Conservation (phyloP, 176 grass and related monocot species). For the Bolboschoenus planiculmis region DNA sequence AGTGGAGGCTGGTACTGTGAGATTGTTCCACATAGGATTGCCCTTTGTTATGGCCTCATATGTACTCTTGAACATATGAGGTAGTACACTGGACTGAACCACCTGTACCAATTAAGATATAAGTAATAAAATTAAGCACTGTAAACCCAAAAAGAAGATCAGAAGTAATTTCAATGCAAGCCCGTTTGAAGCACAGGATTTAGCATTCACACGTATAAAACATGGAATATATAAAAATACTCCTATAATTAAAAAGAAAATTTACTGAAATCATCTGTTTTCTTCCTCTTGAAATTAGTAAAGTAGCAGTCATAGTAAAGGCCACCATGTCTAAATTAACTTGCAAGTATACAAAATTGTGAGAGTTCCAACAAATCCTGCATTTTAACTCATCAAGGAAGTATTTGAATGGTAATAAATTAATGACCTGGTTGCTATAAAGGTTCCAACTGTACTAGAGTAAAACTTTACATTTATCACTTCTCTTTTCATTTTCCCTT, state of each 20-base stretch:
- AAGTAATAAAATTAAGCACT: neutral
- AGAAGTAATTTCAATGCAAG: neutral
- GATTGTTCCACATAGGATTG: slow-evolving; percentile 83
- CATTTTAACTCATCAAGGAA: neutral
- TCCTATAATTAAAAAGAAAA: neutral
- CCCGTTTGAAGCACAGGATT: neutral
- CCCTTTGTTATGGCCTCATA: slow-evolving; percentile 89
- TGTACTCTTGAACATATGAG: slow-evolving; percentile 91
- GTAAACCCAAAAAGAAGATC: neutral
- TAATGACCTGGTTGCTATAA: neutral
- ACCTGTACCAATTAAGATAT: slow-evolving; percentile 34
- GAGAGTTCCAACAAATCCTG: neutral
- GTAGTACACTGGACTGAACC: slow-evolving; percentile 78
- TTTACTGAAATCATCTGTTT: no score
- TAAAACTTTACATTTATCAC: neutral
- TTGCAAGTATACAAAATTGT: neutral
- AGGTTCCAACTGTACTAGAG: neutral
- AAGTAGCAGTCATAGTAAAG: neutral
- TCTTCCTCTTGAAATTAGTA: no score
- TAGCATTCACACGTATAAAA: no score
- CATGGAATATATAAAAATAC: neutral
- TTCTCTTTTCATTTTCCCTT: neutral
- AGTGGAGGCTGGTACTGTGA: slow-evolving; percentile 55
- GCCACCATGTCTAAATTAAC: neutral
- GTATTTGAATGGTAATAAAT: neutral